phyloP scores from a whole-genome alignment of 371 early-diverging fungal genomes.

The Mucor sp. region DNA sequence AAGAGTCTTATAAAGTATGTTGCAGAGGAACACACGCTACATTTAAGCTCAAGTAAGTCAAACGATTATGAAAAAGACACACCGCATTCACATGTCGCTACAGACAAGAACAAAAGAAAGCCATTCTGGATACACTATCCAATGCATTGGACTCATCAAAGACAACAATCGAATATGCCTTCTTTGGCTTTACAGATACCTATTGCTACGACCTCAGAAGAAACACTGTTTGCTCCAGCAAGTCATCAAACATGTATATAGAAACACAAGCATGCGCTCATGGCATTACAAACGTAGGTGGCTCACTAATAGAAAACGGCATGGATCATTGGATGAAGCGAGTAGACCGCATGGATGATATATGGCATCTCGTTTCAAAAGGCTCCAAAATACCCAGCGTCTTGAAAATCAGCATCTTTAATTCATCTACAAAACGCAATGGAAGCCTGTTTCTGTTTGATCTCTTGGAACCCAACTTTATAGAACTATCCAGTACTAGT shows the following conservation, averaged over 20 bases:
- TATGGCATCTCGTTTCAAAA: constrained; percentile 9
- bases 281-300: neutral
- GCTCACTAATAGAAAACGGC: neutral
- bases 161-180: neutral
- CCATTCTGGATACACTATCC: neutral
- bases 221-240: neutral
- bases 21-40: neutral
- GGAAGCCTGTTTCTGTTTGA: neutral
- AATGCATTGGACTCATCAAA: neutral
- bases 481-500: neutral
- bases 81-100: neutral
- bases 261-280: neutral
- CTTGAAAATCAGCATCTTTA: neutral
- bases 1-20: neutral
- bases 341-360: neutral
- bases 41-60: neutral
- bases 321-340: constrained; percentile 6
- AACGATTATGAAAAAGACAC: neutral
- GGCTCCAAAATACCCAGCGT: constrained; percentile 13
- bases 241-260: neutral
- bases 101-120: neutral
- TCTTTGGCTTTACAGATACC: constrained; percentile 13
- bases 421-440: neutral
- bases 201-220: constrained; percentile 7
- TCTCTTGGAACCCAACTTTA: neutral